phyloP scores from a whole-genome alignment of 139 green algal species.

The Coccomyxa sp. region DNA sequence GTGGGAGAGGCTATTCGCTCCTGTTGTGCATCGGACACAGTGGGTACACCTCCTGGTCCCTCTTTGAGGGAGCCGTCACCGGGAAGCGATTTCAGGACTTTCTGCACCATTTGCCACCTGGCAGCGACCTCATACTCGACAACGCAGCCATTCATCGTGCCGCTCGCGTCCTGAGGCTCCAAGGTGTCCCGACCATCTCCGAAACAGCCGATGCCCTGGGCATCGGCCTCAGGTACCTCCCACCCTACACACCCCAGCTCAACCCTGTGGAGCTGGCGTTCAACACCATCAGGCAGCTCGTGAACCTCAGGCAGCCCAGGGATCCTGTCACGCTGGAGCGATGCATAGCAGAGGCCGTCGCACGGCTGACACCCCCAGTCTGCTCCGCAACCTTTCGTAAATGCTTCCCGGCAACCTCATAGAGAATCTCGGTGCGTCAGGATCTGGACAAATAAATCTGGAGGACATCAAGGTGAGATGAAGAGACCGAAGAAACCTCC shows the following conservation, averaged over 20 bases:
- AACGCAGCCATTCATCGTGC: background rate
- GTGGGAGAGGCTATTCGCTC: background rate
- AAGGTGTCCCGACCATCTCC: background rate
- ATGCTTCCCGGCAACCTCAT: no score
- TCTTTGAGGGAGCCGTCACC: background rate
- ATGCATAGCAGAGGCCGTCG: background rate
- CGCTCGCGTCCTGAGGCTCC: background rate
- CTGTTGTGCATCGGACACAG: background rate
- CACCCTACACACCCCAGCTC: background rate
- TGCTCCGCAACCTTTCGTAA: no score
- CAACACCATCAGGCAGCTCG: background rate
- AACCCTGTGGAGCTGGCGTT: background rate
- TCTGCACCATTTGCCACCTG: background rate
- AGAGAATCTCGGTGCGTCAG: no score
- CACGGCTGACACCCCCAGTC: no score
- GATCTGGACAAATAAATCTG: no score
- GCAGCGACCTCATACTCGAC: background rate
- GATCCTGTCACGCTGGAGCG: background rate
- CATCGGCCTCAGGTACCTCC: background rate
- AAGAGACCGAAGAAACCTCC: background rate
- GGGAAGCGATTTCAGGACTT: background rate
- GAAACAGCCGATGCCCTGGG: background rate
- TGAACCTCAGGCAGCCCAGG: background rate
- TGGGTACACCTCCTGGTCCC: background rate
- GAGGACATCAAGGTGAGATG: background rate